phyloP scores from a whole-genome alignment of 1,284 basidiomycete species.

The Cryptococcus sp. region DNA sequence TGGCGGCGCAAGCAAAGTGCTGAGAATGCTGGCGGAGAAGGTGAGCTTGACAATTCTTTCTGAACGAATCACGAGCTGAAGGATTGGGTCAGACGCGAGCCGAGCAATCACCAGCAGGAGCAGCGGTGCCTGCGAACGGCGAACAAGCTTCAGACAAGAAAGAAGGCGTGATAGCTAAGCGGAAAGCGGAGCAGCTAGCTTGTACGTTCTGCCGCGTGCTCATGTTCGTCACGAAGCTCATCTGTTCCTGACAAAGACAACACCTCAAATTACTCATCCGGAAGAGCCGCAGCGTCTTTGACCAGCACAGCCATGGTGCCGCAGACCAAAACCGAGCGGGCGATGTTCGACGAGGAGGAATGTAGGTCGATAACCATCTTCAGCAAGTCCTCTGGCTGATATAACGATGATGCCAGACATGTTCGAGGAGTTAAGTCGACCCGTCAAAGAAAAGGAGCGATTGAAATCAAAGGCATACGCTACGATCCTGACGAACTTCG shows the following conservation, averaged over 20 bases:
- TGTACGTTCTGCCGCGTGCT: conserved; percentile 28
- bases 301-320: conserved; percentile 90
- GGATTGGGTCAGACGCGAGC: conserved; percentile 30
- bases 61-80: not conserved
- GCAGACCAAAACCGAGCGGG: conserved; percentile 71
- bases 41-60: conserved; percentile 23
- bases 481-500: conserved; percentile 85
- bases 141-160: conserved; percentile 30
- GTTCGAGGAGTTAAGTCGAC: conserved; percentile 83
- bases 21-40: conserved; percentile 54
- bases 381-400: not conserved
- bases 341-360: conserved; percentile 82
- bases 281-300: conserved; percentile 86
- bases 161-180: conserved; percentile 48
- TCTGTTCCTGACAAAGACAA: conserved; percentile 64
- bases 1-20: conserved; percentile 53
- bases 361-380: conserved; percentile 47
- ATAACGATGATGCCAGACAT: conserved; percentile 60
- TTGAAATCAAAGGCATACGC: conserved; percentile 87
- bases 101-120: conserved; percentile 29
- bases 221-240: not conserved
- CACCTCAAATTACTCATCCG: conserved; percentile 84
- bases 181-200: conserved; percentile 42
- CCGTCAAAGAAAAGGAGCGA: conserved; percentile 86
- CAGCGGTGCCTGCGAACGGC: conserved; percentile 17